A percentile compares a stretch with the other conserved stretches of the same genome.
Evolutionary conservation across 768 basidiomycete genomes (phyloP).

Genomic region (Gautieria morchelliformis): DNA sequence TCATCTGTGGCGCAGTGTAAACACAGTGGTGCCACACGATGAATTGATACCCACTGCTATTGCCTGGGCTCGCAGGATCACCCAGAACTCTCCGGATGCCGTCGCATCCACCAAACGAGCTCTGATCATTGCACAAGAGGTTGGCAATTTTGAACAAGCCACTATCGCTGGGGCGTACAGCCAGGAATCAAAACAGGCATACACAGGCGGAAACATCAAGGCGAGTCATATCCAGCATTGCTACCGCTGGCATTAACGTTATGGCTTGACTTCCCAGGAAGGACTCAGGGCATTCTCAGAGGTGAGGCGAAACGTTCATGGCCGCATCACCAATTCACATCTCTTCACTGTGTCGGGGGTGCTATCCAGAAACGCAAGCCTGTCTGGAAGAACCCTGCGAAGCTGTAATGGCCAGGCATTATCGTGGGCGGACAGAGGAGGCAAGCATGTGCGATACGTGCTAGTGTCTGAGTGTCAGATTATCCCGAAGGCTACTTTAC

Average conservation of each 20-base stretch:
- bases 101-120: slow-evolving; percentile 71
- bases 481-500: too few relatives aligned
- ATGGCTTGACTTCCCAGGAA: slow-evolving; percentile 35
- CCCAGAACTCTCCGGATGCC: slow-evolving; percentile 65
- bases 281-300: slow-evolving; percentile 60
- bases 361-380: slow-evolving; percentile 36
- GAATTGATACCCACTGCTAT: slow-evolving; percentile 56
- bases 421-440: too few relatives aligned
- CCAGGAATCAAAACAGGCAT: slow-evolving; percentile 41
- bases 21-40: slow-evolving; percentile 48
- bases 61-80: slow-evolving; percentile 47
- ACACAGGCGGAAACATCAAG: slow-evolving; percentile 60
- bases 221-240: slow-evolving; percentile 23
- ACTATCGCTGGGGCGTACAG: slow-evolving; percentile 37
- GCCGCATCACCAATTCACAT: too few relatives aligned
- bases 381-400: slow-evolving; percentile 47
- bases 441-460: too few relatives aligned
- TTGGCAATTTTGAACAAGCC: slow-evolving; percentile 42
- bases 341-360: background rate
- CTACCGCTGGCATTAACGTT: background rate
- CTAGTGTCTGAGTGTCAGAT: too few relatives aligned
- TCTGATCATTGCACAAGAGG: slow-evolving; percentile 42
- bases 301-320: slow-evolving; percentile 19
- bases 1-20: slow-evolving; percentile 40
- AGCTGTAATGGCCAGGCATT: slow-evolving; percentile 27